Percentiles rank a stretch among this genome's conserved stretches.
Evolutionary conservation across 306 rosid species (phyloP).

Genomic region (Sphenostylis stenocarpa): DNA sequence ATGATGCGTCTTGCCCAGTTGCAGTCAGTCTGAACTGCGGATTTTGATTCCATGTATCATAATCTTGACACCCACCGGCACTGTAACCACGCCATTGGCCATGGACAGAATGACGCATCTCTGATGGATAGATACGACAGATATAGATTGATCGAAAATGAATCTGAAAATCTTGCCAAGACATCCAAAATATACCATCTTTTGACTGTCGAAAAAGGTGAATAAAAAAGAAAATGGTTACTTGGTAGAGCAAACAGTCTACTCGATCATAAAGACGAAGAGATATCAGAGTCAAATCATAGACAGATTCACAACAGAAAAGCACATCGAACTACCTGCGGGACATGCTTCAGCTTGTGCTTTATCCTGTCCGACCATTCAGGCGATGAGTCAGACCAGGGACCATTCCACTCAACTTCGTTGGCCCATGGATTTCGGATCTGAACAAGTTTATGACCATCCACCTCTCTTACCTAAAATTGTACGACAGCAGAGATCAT

Average conservation of each 20-base stretch:
- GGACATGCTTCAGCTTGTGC: conserved; percentile 91
- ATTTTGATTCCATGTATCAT: conserved; percentile 97
- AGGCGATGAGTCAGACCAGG: conserved; percentile 93
- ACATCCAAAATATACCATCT: conserved; percentile 99
- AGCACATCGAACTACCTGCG: conserved; percentile 59
- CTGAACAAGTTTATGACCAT: conserved; percentile 97
- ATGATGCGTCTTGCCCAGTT: conserved; percentile 89
- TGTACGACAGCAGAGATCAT: conserved; percentile 18
- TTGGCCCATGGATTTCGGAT: conserved; percentile 99
- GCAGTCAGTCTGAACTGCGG: conserved; percentile 96
- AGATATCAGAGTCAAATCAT: not conserved
- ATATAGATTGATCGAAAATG: conserved; percentile 97
- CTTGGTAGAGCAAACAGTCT: not conserved
- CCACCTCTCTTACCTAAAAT: conserved; percentile 85
- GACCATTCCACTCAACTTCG: conserved; percentile 99
- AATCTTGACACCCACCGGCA: conserved; percentile 99
- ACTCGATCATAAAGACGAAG: conserved; percentile 13
- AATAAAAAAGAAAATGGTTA: conserved; percentile 2
- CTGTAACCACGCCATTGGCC: conserved; percentile 98
- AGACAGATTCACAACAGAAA: not conserved
- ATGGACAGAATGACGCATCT: conserved; percentile 95
- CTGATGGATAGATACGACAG: conserved; percentile 90
- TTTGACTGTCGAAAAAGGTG: conserved; percentile 61
- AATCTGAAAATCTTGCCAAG: conserved; percentile 99
- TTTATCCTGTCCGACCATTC: conserved; percentile 99